phyloP scores from a whole-genome alignment of 2,329 filamentous ascomycete species.

The Sclerotinia trifoliorum region DNA sequence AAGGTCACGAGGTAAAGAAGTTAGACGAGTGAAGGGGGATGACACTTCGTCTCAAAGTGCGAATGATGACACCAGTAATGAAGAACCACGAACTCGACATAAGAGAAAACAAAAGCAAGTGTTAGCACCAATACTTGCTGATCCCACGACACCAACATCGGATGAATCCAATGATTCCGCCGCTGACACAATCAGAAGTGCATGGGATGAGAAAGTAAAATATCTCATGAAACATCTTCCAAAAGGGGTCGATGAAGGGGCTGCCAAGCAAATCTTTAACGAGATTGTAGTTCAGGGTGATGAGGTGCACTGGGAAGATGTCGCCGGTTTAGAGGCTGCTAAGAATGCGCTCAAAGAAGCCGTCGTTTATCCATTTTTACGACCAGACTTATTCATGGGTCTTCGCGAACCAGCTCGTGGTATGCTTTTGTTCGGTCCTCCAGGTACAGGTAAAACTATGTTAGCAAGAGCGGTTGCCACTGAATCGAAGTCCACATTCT shows the following conservation, averaged over 20 bases:
- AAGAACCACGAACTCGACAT: conserved; percentile 29
- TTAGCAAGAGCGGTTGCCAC: conserved; percentile 91
- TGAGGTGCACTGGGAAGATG: conserved; percentile 90
- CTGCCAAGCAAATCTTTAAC: conserved; percentile 90
- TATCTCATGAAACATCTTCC: conserved; percentile 75
- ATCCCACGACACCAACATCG: conserved; percentile 46
- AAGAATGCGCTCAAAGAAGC: conserved; percentile 92
- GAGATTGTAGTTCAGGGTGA: conserved; percentile 95
- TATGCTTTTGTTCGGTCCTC: conserved; percentile 94
- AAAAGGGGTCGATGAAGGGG: conserved; percentile 73
- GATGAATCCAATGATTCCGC: conserved; percentile 47
- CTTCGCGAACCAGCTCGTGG: conserved; percentile 89
- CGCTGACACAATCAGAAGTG: conserved; percentile 46
- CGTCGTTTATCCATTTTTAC: conserved; percentile 93
- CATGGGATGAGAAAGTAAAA: conserved; percentile 62
- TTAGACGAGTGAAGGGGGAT: conserved; percentile 29
- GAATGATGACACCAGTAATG: conserved; percentile 39
- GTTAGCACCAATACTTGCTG: conserved; percentile 40
- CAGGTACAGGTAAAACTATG: conserved; percentile 99
- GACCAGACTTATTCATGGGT: conserved; percentile 94
- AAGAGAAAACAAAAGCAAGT: conserved; percentile 40
- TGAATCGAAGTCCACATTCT: conserved; percentile 92
- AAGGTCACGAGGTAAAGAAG: conserved; percentile 30
- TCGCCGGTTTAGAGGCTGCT: conserved; percentile 84
- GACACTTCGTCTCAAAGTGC: conserved; percentile 37